Evolutionary conservation across 2,329 filamentous ascomycete genomes (phyloP).

Genomic region (Ophiocordyceps sinensis): DNA sequence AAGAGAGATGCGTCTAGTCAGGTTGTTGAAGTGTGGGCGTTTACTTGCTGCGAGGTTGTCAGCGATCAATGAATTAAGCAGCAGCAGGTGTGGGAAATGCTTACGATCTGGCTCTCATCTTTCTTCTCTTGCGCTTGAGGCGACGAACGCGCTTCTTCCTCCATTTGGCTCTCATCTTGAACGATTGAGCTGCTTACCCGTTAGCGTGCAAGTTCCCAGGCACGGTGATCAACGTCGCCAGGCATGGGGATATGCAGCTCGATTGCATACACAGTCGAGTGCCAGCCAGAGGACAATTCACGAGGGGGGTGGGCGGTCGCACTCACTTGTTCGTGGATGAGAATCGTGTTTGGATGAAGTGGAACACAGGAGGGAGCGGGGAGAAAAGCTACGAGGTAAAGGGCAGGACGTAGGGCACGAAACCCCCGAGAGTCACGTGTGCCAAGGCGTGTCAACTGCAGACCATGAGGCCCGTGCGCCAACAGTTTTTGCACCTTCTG

Average conservation of each 20-base stretch:
- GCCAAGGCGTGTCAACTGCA: background rate
- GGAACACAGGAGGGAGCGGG: slow-evolving; percentile 11
- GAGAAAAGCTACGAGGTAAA: slow-evolving; percentile 14
- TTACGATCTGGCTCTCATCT: slow-evolving; percentile 96
- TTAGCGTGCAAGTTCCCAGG: slow-evolving; percentile 4
- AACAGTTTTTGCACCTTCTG: background rate
- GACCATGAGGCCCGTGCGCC: background rate
- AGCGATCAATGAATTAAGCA: slow-evolving; percentile 11
- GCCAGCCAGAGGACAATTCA: background rate
- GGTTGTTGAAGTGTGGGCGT: slow-evolving; percentile 44
- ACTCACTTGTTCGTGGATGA: slow-evolving; percentile 30
- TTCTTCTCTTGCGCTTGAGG: slow-evolving; percentile 99
- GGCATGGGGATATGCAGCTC: background rate
- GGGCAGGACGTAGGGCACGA: slow-evolving; percentile 20
- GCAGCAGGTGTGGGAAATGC: slow-evolving; percentile 19
- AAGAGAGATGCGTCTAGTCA: slow-evolving; percentile 33
- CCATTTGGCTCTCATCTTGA: slow-evolving; percentile 91
- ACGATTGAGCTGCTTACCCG: slow-evolving; percentile 11
- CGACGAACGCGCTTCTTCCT: slow-evolving; percentile 99
- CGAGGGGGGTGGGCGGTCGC: background rate
- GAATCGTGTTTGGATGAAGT: slow-evolving; percentile 29
- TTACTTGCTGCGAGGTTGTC: slow-evolving; percentile 45
- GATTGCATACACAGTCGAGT: background rate
- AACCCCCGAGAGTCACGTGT: slow-evolving; percentile 21
- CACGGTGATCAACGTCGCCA: background rate